Evolutionary conservation across 177 flowering plant species (phyloP).

Genomic region (Telopea speciosissima): DNA sequence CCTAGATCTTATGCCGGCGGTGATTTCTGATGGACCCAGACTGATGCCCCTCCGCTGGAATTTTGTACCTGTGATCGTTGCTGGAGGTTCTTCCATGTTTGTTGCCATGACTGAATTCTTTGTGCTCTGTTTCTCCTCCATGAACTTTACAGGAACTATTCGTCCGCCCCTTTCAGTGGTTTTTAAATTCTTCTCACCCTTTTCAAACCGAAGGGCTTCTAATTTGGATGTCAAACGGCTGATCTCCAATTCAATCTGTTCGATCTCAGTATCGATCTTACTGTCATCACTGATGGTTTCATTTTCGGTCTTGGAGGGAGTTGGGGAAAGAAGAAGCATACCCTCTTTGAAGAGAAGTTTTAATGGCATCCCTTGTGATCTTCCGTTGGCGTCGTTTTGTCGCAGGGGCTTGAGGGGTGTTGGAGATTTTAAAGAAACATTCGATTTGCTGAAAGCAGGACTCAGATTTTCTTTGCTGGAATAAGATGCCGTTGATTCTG

Average conservation of each 20-base stretch:
- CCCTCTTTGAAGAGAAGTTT: slow-evolving; percentile 26
- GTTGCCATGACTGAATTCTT: slow-evolving; percentile 14
- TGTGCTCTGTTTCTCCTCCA: slow-evolving; percentile 41
- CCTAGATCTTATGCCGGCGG: slow-evolving; percentile 27
- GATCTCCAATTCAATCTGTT: slow-evolving; percentile 64
- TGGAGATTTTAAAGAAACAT: slow-evolving; percentile 26
- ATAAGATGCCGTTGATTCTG: slow-evolving; percentile 36
- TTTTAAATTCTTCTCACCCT: slow-evolving; percentile 28
- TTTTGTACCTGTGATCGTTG: slow-evolving; percentile 15
- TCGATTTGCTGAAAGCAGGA: slow-evolving; percentile 26
- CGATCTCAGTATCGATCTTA: slow-evolving; percentile 60
- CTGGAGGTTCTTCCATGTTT: slow-evolving; percentile 11
- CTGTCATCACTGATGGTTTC: slow-evolving; percentile 18
- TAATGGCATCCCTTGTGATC: slow-evolving; percentile 28
- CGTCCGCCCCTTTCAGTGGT: slow-evolving; percentile 33
- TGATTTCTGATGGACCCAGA: slow-evolving; percentile 18
- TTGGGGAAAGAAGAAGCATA: slow-evolving; percentile 9
- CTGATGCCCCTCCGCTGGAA: slow-evolving; percentile 19
- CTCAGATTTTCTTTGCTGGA: slow-evolving; percentile 60
- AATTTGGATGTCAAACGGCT: slow-evolving; percentile 44
- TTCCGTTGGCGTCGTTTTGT: slow-evolving; percentile 9
- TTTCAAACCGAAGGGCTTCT: slow-evolving; percentile 55
- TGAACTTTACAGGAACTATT: slow-evolving; percentile 52
- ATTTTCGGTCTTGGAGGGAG: background rate
- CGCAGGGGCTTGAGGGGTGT: slow-evolving; percentile 28